Conservation (phyloP, 345 rosid genomes). For the Excoecaria cochinchinensis region DNA sequence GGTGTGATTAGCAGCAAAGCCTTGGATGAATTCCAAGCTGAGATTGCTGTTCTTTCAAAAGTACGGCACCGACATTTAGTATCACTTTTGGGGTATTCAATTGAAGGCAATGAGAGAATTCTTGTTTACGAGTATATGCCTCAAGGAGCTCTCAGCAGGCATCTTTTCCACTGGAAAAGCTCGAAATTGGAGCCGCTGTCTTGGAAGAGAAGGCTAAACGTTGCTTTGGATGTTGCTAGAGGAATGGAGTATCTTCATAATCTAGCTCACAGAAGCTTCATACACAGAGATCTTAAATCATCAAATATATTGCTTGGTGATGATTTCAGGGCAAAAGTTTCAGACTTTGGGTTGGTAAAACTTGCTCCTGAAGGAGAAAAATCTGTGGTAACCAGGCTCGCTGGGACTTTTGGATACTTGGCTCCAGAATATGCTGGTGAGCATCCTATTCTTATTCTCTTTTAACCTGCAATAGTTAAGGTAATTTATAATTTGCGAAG, state of each 20-base stretch:
- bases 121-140: conserved; percentile 81
- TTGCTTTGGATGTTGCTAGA: conserved; percentile 78
- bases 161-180: conserved; percentile 74
- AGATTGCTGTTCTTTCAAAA: conserved; percentile 74
- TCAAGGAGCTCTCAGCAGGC: conserved; percentile 74
- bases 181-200: conserved; percentile 62
- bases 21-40: conserved; percentile 63
- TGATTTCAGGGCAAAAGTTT: conserved; percentile 70
- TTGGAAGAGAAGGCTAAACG: conserved; percentile 64
- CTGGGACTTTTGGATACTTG: conserved; percentile 78
- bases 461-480: no score
- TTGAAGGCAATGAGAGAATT: conserved; percentile 63
- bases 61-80: conserved; percentile 77
- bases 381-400: conserved; percentile 67
- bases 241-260: conserved; percentile 78
- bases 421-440: conserved; percentile 93
- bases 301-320: conserved; percentile 73
- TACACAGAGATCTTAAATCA: conserved; percentile 77
- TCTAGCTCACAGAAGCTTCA: conserved; percentile 70
- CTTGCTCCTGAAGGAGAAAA: conserved; percentile 74
- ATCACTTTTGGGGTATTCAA: conserved; percentile 63
- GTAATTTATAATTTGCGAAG: no score
- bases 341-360: conserved; percentile 79
- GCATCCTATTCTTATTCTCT: conserved; percentile 5
- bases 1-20: conserved; percentile 61